Evolutionary conservation across 106 monocot species (phyloP).

Genomic region (Narthecium ossifragum): DNA sequence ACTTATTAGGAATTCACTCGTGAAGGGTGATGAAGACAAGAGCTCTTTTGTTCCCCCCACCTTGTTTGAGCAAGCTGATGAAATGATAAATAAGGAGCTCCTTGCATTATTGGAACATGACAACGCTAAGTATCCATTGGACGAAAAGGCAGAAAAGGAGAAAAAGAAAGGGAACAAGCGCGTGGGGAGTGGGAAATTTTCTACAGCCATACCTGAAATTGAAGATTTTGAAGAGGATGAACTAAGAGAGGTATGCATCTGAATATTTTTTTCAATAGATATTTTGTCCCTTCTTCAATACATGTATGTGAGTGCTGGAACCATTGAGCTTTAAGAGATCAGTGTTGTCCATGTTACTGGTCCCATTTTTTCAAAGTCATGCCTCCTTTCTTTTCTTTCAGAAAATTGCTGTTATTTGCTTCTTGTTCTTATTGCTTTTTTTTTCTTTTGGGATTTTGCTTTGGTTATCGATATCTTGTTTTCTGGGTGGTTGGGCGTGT

Average conservation of each 20-base stretch:
- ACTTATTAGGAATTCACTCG: constrained; percentile 49
- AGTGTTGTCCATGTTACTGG: no score
- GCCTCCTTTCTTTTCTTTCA: no score
- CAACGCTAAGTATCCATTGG: constrained; percentile 87
- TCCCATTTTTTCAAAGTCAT: no score
- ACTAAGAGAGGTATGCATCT: constrained; percentile 61
- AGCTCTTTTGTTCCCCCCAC: constrained; percentile 97
- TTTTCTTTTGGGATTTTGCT: no score
- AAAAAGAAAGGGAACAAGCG: constrained; percentile 70
- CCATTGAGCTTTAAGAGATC: no score
- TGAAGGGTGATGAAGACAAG: constrained; percentile 61
- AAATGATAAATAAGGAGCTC: constrained; percentile 90
- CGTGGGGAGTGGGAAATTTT: constrained; percentile 46
- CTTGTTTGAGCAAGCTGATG: constrained; percentile 85
- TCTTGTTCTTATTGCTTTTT: no score
- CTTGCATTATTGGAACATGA: constrained; percentile 76
- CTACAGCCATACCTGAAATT: constrained; percentile 50
- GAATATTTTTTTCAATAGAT: neutral
- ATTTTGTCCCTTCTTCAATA: neutral
- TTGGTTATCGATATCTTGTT: no score
- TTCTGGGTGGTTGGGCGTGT: no score
- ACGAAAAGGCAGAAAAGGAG: constrained; percentile 57
- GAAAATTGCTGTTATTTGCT: no score
- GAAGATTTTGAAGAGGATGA: constrained; percentile 83
- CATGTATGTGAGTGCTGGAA: no score